phyloP scores from a whole-genome alignment of 2,329 filamentous ascomycete species.

The Purpureocillium lavendulum region DNA sequence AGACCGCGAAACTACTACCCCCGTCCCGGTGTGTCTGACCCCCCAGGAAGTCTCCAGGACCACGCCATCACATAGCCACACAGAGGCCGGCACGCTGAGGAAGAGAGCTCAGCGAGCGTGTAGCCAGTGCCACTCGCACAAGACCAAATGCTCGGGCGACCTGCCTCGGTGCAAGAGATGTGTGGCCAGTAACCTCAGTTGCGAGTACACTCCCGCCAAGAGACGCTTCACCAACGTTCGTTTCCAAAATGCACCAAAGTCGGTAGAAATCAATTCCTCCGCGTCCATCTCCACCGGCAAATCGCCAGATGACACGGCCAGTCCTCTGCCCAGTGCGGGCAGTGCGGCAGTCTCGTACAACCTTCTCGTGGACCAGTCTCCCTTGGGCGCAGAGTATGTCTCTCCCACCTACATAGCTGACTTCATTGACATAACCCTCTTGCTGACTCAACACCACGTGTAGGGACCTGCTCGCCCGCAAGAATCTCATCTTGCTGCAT shows the following conservation, averaged over 20 bases:
- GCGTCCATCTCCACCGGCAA: conserved; percentile 5
- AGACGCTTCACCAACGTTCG: conserved; percentile 27
- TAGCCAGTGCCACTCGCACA: conserved; percentile 30
- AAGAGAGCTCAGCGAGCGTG: conserved; percentile 34
- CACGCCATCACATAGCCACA: conserved; percentile 29
- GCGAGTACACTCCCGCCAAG: conserved; percentile 30
- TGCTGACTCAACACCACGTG: background rate
- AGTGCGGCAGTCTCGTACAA: conserved; percentile 9
- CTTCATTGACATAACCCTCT: background rate
- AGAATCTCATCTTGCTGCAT: conserved; percentile 25
- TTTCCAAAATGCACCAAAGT: conserved; percentile 10
- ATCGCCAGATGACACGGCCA: conserved; percentile 9
- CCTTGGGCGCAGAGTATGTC: conserved; percentile 20
- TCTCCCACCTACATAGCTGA: too few species aligned
- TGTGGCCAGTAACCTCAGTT: conserved; percentile 21
- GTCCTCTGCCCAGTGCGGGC: conserved; percentile 10
- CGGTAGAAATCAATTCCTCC: conserved; percentile 3
- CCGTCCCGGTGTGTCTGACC: background rate
- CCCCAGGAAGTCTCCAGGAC: conserved; percentile 21
- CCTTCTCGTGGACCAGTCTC: conserved; percentile 14
- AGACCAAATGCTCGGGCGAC: conserved; percentile 34
- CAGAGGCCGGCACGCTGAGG: conserved; percentile 31
- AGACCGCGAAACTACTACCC: too few species aligned
- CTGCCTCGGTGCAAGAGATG: conserved; percentile 30
- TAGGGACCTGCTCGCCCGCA: conserved; percentile 24